These are phyloP conservation scores for Dunaliella primolecta DNA, from an alignment of 139 green algal species.

Conservation along the genomic window DNA sequence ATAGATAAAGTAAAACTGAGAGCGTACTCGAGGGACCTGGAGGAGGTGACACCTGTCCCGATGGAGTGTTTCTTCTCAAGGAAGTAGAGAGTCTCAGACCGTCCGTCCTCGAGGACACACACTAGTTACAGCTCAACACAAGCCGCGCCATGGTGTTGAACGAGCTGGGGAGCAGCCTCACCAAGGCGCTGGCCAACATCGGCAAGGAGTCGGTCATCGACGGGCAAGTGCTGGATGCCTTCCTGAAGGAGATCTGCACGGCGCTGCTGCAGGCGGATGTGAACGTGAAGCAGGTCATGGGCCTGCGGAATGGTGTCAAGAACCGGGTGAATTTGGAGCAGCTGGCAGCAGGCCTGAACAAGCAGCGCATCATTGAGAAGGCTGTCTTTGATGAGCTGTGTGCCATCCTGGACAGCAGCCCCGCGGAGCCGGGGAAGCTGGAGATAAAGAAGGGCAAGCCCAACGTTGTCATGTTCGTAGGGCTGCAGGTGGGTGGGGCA, in stretches of 20 bases:
- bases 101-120: no score
- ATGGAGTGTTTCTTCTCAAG: no score
- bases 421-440: conserved; percentile 54
- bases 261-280: conserved; percentile 90
- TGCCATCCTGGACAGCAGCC: conserved; percentile 73
- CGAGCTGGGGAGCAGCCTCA: conserved; percentile 86
- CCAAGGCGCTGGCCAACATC: conserved; percentile 76
- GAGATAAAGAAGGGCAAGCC: conserved; percentile 84
- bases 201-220: conserved; percentile 78
- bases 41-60: no score
- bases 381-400: conserved; percentile 91
- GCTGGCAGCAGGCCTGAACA: conserved; percentile 89
- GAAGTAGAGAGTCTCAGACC: no score
- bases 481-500: conserved; percentile 43
- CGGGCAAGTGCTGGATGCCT: conserved; percentile 85
- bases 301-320: conserved; percentile 86
- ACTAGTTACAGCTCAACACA: no score
- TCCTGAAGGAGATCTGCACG: conserved; percentile 93
- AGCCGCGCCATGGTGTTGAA: conserved; percentile 99
- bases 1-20: no score
- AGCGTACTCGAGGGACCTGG: no score
- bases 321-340: conserved; percentile 86
- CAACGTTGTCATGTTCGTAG: conserved; percentile 96
- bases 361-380: conserved; percentile 90
- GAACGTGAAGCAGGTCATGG: conserved; percentile 77